Base-by-base conservation (phyloP, 345 rosid species). In the Citropsis articulata region DNA sequence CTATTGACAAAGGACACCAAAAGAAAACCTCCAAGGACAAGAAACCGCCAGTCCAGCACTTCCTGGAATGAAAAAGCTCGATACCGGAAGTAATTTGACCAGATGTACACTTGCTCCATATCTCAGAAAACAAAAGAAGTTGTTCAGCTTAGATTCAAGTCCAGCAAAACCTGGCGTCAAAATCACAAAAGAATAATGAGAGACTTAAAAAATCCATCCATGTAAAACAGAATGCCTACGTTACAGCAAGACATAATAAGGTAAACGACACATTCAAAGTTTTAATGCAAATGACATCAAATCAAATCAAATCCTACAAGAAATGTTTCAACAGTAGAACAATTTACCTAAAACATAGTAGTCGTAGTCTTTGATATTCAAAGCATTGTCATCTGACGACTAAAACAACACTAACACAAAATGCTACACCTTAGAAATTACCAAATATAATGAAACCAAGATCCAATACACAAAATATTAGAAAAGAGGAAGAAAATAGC, bases 31-130 rank as follows among this genome's bases (percentile, higher is more conserved):
- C 96, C 88, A 81, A 71, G 84, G 69, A 82, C 80, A 65, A 89
- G 86, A 85, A 92, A 88, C 87, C 96, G 92, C 99, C 97, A 92
- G 72, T 92, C 93, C 27, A 95, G 97, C 82, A 86, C 92, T 91
- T 92, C 94, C 89, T 88, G 94, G 86, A 91, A 83, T 66, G 94
- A 89, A 76, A 89, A 85, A 85, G 75, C 85, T 71, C 86, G 88
- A 86, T 69, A 86, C 83, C 71, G 89, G 87, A 77, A 86, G 91
- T 89, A 85, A 83, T 84, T 88, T 84, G 94, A 86, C 90, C 85
- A 82, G 81, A 87, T 79, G 82, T 75, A 81, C 77, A 69, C 88
- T 87, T 78, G 83, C 88, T 88, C 99, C 98, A 93, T 92, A 81
- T 88, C 97, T 93, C 77, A 69, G 76, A 80, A 68, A 68, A 79